These are phyloP conservation scores for Ganoderma resinaceum DNA, from an alignment of 1,284 basidiomycete species.

Conservation along the genomic window DNA sequence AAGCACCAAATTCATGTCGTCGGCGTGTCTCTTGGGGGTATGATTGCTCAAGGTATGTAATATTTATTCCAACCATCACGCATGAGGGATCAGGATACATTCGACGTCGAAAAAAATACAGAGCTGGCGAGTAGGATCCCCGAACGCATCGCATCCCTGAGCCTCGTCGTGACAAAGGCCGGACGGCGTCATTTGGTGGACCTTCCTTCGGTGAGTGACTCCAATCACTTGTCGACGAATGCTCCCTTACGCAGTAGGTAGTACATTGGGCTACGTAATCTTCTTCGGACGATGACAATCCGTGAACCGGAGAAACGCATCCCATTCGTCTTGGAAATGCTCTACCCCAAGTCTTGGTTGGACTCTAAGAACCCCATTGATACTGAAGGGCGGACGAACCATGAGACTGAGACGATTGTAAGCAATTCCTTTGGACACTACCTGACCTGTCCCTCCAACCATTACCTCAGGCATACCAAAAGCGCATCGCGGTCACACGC, in stretches of 20 bases:
- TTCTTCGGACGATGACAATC: slow-evolving; percentile 51
- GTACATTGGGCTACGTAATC: slow-evolving; percentile 17
- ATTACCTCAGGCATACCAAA: slow-evolving; percentile 51
- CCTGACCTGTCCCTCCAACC: neutral
- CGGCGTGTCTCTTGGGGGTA: slow-evolving; percentile 85
- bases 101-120: slow-evolving; percentile 31
- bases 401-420: slow-evolving; percentile 62
- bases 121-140: slow-evolving; percentile 75
- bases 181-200: slow-evolving; percentile 65
- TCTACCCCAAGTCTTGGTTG: slow-evolving; percentile 69
- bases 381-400: slow-evolving; percentile 64
- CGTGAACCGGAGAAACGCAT: slow-evolving; percentile 58
- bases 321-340: slow-evolving; percentile 61
- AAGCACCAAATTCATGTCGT: slow-evolving; percentile 73
- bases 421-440: slow-evolving; percentile 18
- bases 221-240: neutral
- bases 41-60: slow-evolving; percentile 84
- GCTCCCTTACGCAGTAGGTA: neutral
- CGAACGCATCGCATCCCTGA: slow-evolving; percentile 69
- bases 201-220: slow-evolving; percentile 60
- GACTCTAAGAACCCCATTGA: slow-evolving; percentile 58
- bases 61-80: no score
- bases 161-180: slow-evolving; percentile 75
- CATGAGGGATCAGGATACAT: neutral
- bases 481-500: slow-evolving; percentile 61